Evolutionary conservation across 805 yeast genomes (phyloP).

Genomic region (Candida germanica): DNA sequence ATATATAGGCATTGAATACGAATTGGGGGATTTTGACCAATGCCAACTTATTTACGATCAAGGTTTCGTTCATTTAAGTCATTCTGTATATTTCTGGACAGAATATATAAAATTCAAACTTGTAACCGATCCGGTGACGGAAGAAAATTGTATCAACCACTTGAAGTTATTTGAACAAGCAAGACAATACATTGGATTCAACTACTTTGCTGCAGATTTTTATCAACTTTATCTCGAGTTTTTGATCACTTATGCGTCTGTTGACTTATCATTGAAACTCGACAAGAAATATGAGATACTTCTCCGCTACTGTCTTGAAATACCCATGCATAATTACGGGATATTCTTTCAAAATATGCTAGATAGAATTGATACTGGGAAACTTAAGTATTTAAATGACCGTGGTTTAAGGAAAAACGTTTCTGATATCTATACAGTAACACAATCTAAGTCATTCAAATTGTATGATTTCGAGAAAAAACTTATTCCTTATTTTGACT

Average conservation of each 20-base stretch:
- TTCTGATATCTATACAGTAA: slow-evolving; percentile 52
- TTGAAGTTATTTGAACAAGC: slow-evolving; percentile 44
- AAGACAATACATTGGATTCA: slow-evolving; percentile 47
- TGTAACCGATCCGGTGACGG: slow-evolving; percentile 22
- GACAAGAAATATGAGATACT: slow-evolving; percentile 37
- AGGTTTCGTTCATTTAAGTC: slow-evolving; percentile 39
- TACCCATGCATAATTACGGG: slow-evolving; percentile 55
- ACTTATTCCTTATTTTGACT: slow-evolving; percentile 37
- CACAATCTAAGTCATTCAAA: slow-evolving; percentile 51
- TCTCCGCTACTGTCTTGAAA: slow-evolving; percentile 48
- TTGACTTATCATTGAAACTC: slow-evolving; percentile 18
- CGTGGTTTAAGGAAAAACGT: slow-evolving; percentile 44
- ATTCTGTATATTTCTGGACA: slow-evolving; percentile 51
- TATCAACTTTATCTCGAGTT: slow-evolving; percentile 50
- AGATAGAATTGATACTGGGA: slow-evolving; percentile 16
- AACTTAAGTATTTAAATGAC: slow-evolving; percentile 15
- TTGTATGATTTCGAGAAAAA: slow-evolving; percentile 48
- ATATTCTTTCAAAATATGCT: slow-evolving; percentile 42
- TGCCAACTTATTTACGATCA: slow-evolving; percentile 36
- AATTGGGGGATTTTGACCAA: slow-evolving; percentile 37
- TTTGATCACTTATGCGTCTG: slow-evolving; percentile 30
- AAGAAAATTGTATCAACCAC: slow-evolving; percentile 18
- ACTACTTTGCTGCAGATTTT: slow-evolving; percentile 49
- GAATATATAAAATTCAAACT: slow-evolving; percentile 43
- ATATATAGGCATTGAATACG: slow-evolving; percentile 47